Base-by-base conservation (phyloP, 305 asterid species). In the Fraxinus angustifolia region DNA sequence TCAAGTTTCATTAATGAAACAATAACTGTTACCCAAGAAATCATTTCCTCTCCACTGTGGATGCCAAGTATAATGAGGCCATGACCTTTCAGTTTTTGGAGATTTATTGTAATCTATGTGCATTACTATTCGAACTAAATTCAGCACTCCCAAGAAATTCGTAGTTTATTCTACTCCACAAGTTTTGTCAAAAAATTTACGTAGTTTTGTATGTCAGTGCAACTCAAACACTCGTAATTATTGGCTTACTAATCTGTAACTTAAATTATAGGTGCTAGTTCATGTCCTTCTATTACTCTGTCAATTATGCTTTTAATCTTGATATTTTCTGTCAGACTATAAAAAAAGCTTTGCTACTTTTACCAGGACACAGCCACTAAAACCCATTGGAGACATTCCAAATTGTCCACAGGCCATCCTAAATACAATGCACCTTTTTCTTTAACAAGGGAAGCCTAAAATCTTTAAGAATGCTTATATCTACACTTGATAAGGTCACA, bases 1-100 rank as follows among this genome's bases (percentile, higher is more conserved):
- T 21, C 68, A 58, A 33, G 70, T 82, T 81, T 42, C 48, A 16
- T 58, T 70, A 28, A 40, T 78, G 78, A 79, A 82, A 34, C 77
- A 36, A 56, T 36, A 62, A 73, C 60, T 75, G 8, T 58, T 73
- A 58, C 79, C 33, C 19, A 53, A 34, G 34, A 77, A 75, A 50
- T 67, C 31, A 60, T 81, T 76, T 33, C 3, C 8, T 28, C 36
- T 33, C 53, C 38, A 23, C 78, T 33, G 78, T 17, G 23, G 67
- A 56, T 56, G 26, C 67, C 67, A 17, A 56, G 21, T 16, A 56
- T 56, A 56, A n/a, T 1, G 2, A 35, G 38, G 77, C 42, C 56
- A 73, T 3, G 58, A 1, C 58, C 45, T 36, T 11, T 73, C 62
- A 35, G 74, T 10, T 48, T 48, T 48, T 48, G 14, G 58, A 48